Evolutionary conservation across 169 alveolate genomes (phyloP), one percentile per base, ranked within the genome.

Genomic region (Eimeria brunetti): DNA sequence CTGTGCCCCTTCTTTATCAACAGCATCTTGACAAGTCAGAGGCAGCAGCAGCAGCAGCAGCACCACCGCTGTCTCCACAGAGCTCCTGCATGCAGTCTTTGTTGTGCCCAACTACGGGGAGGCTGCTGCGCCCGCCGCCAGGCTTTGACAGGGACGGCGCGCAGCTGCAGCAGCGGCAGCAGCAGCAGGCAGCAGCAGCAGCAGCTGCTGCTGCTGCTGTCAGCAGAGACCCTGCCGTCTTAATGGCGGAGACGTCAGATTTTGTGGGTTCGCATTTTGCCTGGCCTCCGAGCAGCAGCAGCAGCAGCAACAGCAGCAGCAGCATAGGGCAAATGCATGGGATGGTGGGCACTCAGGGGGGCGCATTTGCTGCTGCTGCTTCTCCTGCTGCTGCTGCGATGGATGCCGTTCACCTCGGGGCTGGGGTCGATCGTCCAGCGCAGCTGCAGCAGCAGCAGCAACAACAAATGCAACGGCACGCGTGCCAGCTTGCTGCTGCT

Each of bases 11-110:
- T 9, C 78, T 16, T 14, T 44, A 75, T 44, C 85, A 75, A 8
- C 60, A 41, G 1, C 85, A 24, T 12, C 22, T 75, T 30, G 18
- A 33, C 89, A 51, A 51, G 33, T 11, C 89, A 80, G 91, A 53
- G 33, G 89, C 91, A 84, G 91, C 73, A 84, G 90, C 90, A 83
- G 90, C 73, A 53, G 41, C 78, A 56, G 73, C 91, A 84, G 76
- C 78, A 84, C 58, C 33, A 0, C 64, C 86, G 2, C 16, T 46
- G 56, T 11, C 91, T 67, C 91, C 78, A 9, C 27, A 56, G 91
- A 30, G 49, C 71, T 49, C 89, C 51, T 49, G 49, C 46, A 46
- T 51, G 53, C 89, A 80, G 33, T 30, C 89, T 8, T n/a, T 80
- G 89, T 41, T 80, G 11, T 33, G 49, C 11, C 67, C 64, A 8